Evolutionary conservation across 208 protist species (phyloP).

Genomic region (Endotrypanum monterogeii): DNA sequence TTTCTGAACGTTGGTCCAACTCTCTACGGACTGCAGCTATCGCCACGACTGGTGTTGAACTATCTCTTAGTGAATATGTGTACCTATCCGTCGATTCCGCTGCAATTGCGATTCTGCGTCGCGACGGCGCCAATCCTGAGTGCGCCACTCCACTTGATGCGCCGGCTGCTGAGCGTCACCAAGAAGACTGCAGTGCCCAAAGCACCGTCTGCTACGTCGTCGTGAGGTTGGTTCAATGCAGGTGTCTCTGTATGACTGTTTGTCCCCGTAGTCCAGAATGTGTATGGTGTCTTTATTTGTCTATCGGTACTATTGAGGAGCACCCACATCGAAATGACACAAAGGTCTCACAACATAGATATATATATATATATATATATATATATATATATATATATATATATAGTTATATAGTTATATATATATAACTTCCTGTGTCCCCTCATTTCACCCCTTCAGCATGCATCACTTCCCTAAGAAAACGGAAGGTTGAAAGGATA

Average conservation of each 20-base stretch:
- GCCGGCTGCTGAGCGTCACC: background rate
- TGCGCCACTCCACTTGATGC: constrained; percentile 10
- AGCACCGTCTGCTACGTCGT: constrained; percentile 17
- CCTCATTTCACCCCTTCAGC: too few species aligned
- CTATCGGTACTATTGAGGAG: background rate
- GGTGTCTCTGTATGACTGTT: background rate
- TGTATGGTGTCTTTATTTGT: background rate
- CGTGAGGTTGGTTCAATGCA: background rate
- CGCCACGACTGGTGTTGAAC: constrained; percentile 63
- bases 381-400: background rate
- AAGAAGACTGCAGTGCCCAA: constrained; percentile 25
- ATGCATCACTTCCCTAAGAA: too few species aligned
- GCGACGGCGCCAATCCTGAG: constrained; percentile 37
- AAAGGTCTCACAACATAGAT: too few species aligned
- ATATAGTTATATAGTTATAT: background rate
- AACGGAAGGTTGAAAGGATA: too few species aligned
- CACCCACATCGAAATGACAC: too few species aligned
- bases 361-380: background rate
- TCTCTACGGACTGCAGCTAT: constrained; percentile 52
- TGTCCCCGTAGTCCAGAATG: too few species aligned
- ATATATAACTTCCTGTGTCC: background rate
- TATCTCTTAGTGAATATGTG: constrained; percentile 64
- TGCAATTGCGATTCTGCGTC: constrained; percentile 54
- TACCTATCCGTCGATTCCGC: constrained; percentile 52
- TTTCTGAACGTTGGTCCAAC: constrained; percentile 47